Conservation (phyloP, 495 filamentous ascomycete genomes). For the Penicillium chermesinum region DNA sequence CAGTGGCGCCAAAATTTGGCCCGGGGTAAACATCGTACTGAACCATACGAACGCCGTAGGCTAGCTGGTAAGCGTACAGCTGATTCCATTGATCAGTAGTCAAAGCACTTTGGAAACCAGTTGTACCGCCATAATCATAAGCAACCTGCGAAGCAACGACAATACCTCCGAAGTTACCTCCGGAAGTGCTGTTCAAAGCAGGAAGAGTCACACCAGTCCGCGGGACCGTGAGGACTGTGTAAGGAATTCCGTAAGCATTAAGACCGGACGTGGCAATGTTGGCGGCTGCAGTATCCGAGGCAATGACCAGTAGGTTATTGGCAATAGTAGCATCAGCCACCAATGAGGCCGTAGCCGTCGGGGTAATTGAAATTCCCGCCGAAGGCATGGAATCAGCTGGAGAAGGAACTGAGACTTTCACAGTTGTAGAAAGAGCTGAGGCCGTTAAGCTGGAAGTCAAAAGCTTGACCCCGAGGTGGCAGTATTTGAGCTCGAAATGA, state of each 20-base stretch:
- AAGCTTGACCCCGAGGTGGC: conserved; percentile 3
- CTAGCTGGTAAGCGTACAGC: conserved; percentile 53
- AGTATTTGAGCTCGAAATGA: neutral
- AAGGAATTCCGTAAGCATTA: conserved; percentile 59
- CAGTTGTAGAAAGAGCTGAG: neutral
- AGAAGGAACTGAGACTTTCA: conserved; percentile 2
- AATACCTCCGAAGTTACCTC: conserved; percentile 55
- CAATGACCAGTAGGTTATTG: conserved; percentile 54
- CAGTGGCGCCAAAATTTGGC: conserved; percentile 43
- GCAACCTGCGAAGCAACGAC: conserved; percentile 52
- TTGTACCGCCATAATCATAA: conserved; percentile 45
- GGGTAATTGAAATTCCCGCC: neutral
- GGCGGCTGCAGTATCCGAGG: conserved; percentile 44
- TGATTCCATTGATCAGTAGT: conserved; percentile 52
- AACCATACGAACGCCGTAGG: conserved; percentile 57
- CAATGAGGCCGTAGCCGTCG: neutral
- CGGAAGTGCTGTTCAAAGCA: conserved; percentile 38
- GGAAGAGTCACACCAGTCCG: conserved; percentile 48
- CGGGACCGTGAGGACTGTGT: conserved; percentile 49
- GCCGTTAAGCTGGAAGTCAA: conserved; percentile 11
- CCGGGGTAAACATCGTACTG: conserved; percentile 54
- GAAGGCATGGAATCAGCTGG: neutral
- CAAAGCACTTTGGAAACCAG: conserved; percentile 48
- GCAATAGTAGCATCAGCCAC: conserved; percentile 22
- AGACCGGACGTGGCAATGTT: conserved; percentile 47